Base-by-base conservation (phyloP, 2,329 filamentous ascomycete species). In the Ophioceras dolichostomum region DNA sequence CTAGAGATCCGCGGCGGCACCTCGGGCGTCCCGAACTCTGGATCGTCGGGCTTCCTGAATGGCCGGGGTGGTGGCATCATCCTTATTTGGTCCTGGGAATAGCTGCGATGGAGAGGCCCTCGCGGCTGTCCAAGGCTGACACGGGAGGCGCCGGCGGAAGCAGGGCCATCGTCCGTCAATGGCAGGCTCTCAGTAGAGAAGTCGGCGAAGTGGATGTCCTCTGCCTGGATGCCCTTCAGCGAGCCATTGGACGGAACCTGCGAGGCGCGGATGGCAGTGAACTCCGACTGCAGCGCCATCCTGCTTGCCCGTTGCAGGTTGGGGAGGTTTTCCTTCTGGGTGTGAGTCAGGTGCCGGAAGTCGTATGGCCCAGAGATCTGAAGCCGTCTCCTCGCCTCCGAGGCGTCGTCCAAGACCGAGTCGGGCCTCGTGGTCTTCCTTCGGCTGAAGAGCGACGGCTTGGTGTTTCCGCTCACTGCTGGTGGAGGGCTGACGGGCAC, bases 351-450 rank as follows among this genome's bases (percentile, higher is more conserved):
- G 52, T 80, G 76, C 49, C 79, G 74, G 42, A 80, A 80, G 58
- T 79, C 78, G 55, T 76, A 79, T 3, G 76, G 76, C 1, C 62
- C 68, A 1, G 76, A 80, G 38, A 80, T 80, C 38, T 68, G 65
- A 35, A 67, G 49, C 43, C 61, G 67, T 47, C 55, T 67, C 37
- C 52, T 50, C 12, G 49, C 52, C 45, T 36, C 45, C 36, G 34
- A 26, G 13, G 34, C 16, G 10, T 46, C 38, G 20, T 53, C 50
- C n/a, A 49, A 49, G 4, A 49, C 40, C 17, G 45, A 33, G 9
- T 53, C 52, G n/a, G 50, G 49, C 37, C 54, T 61, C 36, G 50
- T 46, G 18, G 52, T 45, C 45, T 65, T 68, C 38, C 71, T 63
- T 36, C 71, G 61, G 31, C 61, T 54, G 41, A 76, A 74, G 32